phyloP scores from a whole-genome alignment of 768 basidiomycete genomes.

The Cystobasidium tubakii region DNA sequence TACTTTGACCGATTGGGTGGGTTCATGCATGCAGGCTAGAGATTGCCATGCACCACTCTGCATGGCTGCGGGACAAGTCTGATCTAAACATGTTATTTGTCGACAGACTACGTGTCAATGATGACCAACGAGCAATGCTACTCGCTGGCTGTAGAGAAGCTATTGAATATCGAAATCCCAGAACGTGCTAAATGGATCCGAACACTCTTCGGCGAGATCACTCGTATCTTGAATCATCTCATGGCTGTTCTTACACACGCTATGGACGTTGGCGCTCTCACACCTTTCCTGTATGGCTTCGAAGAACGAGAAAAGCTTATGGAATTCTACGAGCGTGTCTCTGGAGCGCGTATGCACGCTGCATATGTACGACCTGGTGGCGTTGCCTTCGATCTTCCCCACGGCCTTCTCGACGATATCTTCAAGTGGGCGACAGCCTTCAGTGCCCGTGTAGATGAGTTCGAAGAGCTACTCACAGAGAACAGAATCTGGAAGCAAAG shows the following conservation, averaged over 20 bases:
- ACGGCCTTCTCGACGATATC: conserved; percentile 97
- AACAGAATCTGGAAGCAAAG: conserved; percentile 98
- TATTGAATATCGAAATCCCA: conserved; percentile 87
- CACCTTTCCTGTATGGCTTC: conserved; percentile 99
- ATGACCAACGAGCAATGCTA: conserved; percentile 99
- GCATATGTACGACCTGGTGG: conserved; percentile 98
- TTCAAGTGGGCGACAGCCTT: conserved; percentile 98
- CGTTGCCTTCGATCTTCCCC: conserved; percentile 94
- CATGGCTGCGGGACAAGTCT: too few species aligned
- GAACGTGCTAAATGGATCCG: conserved; percentile 98
- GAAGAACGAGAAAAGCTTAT: conserved; percentile 99
- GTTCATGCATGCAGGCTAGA: not conserved
- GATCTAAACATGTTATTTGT: too few species aligned
- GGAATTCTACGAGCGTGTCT: conserved; percentile 99
- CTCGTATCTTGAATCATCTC: conserved; percentile 88
- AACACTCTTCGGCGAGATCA: conserved; percentile 93
- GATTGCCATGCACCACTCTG: too few species aligned
- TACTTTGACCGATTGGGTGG: conserved; percentile 83
- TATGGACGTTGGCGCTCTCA: conserved; percentile 90
- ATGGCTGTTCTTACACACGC: conserved; percentile 95
- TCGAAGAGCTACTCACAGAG: conserved; percentile 94
- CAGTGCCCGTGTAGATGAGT: conserved; percentile 80
- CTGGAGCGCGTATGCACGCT: conserved; percentile 90
- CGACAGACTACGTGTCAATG: conserved; percentile 90
- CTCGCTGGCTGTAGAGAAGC: conserved; percentile 93